Evolutionary conservation across 495 filamentous ascomycete species (phyloP).

Genomic region (Penicillium desertorum): DNA sequence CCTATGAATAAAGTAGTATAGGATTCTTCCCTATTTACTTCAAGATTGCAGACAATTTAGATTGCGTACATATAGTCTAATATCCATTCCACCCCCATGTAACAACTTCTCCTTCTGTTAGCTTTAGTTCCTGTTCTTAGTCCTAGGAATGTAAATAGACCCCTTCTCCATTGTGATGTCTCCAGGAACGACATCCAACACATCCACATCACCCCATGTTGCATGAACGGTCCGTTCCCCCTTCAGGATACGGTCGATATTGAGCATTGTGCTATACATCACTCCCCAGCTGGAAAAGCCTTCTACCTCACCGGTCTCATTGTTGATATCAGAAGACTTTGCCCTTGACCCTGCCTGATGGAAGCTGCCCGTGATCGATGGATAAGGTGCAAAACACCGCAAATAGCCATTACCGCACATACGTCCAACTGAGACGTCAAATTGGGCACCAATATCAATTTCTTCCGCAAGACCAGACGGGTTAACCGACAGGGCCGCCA

Average conservation of each 20-base stretch:
- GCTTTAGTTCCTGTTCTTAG: no score
- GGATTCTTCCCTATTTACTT: no score
- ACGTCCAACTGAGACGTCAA: neutral
- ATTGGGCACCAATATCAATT: neutral
- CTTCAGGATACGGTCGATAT: conserved; percentile 30
- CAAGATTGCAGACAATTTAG: no score
- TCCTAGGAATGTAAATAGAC: neutral
- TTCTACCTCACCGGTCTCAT: neutral
- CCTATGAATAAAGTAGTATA: no score
- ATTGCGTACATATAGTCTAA: no score
- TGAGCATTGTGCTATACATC: conserved; percentile 51
- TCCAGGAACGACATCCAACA: neutral
- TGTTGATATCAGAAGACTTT: neutral
- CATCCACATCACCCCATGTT: conserved; percentile 23
- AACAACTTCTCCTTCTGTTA: no score
- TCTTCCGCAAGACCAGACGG: neutral
- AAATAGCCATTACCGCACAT: neutral
- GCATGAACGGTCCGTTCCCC: conserved; percentile 22
- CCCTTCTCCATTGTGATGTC: neutral
- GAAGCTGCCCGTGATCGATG: neutral
- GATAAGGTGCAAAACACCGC: neutral
- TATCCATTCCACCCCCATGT: no score
- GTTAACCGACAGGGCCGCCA: neutral
- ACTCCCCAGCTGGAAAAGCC: conserved; percentile 20
- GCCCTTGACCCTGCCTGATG: neutral